These are phyloP conservation scores for Kitagawia praeruptora DNA, from an alignment of 129 eudicot species.

Conservation along the genomic window DNA sequence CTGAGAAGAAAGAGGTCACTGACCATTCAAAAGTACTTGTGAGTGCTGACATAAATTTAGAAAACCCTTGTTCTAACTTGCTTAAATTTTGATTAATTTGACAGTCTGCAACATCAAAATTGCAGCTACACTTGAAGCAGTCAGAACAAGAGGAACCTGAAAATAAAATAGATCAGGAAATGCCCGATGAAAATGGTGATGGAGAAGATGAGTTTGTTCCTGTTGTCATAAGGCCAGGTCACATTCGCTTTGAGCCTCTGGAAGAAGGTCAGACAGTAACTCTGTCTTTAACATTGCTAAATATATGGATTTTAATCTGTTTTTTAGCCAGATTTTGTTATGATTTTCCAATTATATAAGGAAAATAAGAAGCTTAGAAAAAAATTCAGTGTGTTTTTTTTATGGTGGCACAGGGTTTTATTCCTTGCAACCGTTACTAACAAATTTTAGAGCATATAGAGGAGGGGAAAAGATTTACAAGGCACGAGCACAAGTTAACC, in stretches of 20 bases:
- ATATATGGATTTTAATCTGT: not conserved
- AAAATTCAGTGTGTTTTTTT: not conserved
- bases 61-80: not conserved
- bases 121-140: slow-evolving; percentile 58
- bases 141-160: slow-evolving; percentile 18
- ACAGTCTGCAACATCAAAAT: slow-evolving; percentile 10
- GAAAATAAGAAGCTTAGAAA: not conserved
- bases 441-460: not conserved
- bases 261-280: slow-evolving; percentile 48
- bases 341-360: not conserved
- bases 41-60: slow-evolving; percentile 10
- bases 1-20: slow-evolving; percentile 17
- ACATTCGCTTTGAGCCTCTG: slow-evolving; percentile 77
- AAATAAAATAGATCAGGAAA: not conserved
- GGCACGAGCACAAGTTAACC: not conserved
- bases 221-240: slow-evolving; percentile 73
- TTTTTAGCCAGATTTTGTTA: not conserved
- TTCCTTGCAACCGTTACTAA: not conserved
- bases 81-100: not conserved
- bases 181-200: not conserved
- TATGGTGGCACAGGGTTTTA: not conserved
- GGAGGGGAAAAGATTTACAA: not conserved
- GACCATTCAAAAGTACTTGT: slow-evolving; percentile 39
- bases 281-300: not conserved
- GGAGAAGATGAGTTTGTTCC: slow-evolving; percentile 51